These are phyloP conservation scores for Eragrostis nindensis DNA, from an alignment of 176 grass and related monocot genomes.

Conservation along the genomic window DNA sequence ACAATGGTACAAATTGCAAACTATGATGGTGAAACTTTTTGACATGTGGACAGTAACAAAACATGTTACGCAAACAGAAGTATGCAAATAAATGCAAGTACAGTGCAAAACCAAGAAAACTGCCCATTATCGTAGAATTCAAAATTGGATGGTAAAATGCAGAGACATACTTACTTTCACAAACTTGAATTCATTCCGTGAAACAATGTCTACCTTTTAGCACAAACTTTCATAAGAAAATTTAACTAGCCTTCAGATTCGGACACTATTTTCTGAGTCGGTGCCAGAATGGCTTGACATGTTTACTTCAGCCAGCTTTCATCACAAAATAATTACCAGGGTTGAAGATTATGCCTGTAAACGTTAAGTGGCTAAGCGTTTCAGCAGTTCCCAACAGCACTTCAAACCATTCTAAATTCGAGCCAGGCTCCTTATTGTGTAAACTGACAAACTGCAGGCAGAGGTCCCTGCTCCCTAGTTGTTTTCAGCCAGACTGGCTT, in stretches of 20 bases:
- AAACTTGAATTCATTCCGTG: not conserved
- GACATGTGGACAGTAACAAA: not conserved
- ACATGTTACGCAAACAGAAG: not conserved
- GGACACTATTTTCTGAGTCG: not conserved
- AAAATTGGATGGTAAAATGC: not conserved
- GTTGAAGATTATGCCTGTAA: not conserved
- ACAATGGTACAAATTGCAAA: not conserved
- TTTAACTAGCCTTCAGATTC: not conserved
- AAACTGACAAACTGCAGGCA: not conserved
- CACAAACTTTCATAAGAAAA: not conserved
- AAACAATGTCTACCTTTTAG: not conserved
- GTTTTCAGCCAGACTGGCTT: slow-evolving; percentile 16
- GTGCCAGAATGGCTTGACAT: not conserved
- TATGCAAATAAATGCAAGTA: not conserved
- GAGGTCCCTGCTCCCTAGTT: not conserved
- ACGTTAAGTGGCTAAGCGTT: not conserved
- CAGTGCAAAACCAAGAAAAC: not conserved
- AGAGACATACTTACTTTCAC: not conserved
- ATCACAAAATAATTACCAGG: not conserved
- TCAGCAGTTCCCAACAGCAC: not conserved
- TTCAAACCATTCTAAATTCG: not conserved
- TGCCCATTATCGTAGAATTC: not conserved
- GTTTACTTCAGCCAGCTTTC: not conserved
- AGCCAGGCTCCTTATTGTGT: not conserved
- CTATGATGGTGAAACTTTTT: not conserved